A percentile compares a stretch with the other conserved stretches of the same genome.
These are phyloP conservation scores for Gossypium mustelinum DNA, from an alignment of 345 rosid genomes.

Conservation along the genomic window DNA sequence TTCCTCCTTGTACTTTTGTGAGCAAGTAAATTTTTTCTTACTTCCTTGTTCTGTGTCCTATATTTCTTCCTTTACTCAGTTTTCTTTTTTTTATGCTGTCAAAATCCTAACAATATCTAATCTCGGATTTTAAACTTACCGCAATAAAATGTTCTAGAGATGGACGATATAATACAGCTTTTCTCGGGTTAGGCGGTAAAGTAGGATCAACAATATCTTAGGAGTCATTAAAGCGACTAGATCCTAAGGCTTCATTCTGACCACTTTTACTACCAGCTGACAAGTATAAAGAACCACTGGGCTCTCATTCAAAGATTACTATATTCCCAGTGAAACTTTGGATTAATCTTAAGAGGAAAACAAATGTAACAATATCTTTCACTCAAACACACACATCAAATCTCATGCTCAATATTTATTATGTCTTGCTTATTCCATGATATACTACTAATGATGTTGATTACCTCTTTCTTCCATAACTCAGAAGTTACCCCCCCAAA, in stretches of 20 bases:
- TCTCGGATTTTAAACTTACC: slow-evolving; percentile 41
- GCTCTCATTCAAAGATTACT: slow-evolving; percentile 59
- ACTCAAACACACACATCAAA: neutral
- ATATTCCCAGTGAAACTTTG: neutral
- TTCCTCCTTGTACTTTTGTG: accelerated
- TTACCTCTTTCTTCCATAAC: neutral
- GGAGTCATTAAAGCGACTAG: slow-evolving; percentile 47
- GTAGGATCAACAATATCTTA: slow-evolving; percentile 83
- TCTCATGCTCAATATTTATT: neutral
- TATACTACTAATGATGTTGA: neutral
- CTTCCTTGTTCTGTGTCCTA: too few relatives aligned
- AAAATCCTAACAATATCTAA: neutral
- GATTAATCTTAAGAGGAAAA: too few relatives aligned
- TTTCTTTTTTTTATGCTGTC: too few relatives aligned
- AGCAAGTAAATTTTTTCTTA: too few relatives aligned
- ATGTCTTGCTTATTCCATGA: neutral
- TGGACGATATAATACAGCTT: slow-evolving; percentile 83
- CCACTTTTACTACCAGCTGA: slow-evolving; percentile 46
- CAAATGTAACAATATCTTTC: neutral
- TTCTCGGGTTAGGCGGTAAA: slow-evolving; percentile 79
- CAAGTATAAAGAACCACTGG: slow-evolving; percentile 81
- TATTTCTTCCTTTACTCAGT: too few relatives aligned
- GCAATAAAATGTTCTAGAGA: slow-evolving; percentile 82
- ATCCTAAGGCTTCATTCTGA: slow-evolving; percentile 55
- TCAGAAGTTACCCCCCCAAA: neutral